A percentile compares a stretch with the other conserved stretches of the same genome.
phyloP scores from a whole-genome alignment of 1,139 yeast genomes.

The Diutina neorugosa region DNA sequence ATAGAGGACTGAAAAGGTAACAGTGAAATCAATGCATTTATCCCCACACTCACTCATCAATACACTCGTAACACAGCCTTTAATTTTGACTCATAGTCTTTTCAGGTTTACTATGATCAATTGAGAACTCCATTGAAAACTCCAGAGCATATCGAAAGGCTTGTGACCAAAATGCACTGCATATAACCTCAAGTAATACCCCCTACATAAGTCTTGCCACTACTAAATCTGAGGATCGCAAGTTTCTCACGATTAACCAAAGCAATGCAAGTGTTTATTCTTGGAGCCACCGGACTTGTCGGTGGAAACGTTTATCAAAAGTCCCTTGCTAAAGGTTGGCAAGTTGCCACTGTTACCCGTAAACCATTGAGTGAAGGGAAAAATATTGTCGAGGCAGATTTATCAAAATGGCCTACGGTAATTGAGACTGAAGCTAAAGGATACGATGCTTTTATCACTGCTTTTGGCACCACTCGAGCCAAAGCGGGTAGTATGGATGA shows the following conservation, averaged over 20 bases:
- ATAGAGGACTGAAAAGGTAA: too few relatives aligned
- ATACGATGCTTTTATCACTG: constrained; percentile 35
- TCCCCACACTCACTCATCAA: too few relatives aligned
- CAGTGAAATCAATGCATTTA: too few relatives aligned
- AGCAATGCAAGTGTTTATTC: constrained; percentile 17
- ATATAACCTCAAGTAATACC: neutral
- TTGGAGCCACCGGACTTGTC: constrained; percentile 56
- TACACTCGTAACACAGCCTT: too few relatives aligned
- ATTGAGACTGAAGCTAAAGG: constrained; percentile 11
- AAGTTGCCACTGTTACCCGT: constrained; percentile 37
- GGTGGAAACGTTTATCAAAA: constrained; percentile 35
- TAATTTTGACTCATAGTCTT: too few relatives aligned
- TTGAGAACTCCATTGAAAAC: too few relatives aligned
- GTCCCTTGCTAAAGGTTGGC: constrained; percentile 19
- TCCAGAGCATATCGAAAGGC: neutral
- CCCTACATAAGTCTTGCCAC: neutral
- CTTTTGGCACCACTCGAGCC: constrained; percentile 66
- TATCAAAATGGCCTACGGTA: constrained; percentile 27
- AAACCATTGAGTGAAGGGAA: constrained; percentile 15
- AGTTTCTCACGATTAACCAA: neutral
- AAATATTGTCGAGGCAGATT: constrained; percentile 24
- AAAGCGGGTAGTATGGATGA: constrained; percentile 54
- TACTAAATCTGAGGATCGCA: neutral
- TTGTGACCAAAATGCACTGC: neutral
- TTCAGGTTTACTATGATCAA: too few relatives aligned